A percentile compares a stretch with the other conserved stretches of the same genome.
Evolutionary conservation across 768 basidiomycete genomes (phyloP).

Genomic region (Nidularia sp.): DNA sequence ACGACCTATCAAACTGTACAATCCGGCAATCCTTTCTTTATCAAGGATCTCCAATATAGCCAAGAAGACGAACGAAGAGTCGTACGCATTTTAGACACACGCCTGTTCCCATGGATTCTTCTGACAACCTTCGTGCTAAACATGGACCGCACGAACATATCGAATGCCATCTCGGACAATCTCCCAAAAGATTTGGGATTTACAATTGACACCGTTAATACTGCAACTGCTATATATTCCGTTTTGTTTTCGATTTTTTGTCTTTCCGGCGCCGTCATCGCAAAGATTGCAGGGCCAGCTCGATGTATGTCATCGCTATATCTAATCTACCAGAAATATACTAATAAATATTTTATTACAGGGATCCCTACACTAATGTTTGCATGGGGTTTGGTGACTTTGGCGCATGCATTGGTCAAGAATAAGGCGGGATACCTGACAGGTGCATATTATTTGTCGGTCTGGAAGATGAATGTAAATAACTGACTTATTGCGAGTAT

Average conservation of each 20-base stretch:
- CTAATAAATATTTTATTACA: conserved; percentile 3
- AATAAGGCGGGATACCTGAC: conserved; percentile 31
- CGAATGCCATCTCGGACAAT: conserved; percentile 37
- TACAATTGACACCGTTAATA: conserved; percentile 33
- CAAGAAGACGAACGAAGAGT: conserved; percentile 27
- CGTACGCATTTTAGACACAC: conserved; percentile 14
- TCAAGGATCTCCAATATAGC: conserved; percentile 23
- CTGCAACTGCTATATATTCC: conserved; percentile 29
- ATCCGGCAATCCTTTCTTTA: conserved; percentile 13
- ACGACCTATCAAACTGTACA: not conserved
- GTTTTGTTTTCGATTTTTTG: conserved; percentile 28
- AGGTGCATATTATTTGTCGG: conserved; percentile 8
- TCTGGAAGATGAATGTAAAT: not conserved
- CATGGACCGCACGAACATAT: conserved; percentile 38
- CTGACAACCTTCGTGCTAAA: conserved; percentile 29
- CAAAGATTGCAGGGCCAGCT: conserved; percentile 33
- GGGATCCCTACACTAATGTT: conserved; percentile 37
- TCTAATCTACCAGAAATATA: not conserved
- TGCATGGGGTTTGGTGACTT: conserved; percentile 33
- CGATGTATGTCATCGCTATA: conserved; percentile 18
- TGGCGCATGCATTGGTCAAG: conserved; percentile 29
- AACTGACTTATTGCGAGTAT: not conserved
- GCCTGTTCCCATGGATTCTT: conserved; percentile 26
- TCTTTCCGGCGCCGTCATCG: conserved; percentile 31
- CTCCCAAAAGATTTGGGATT: conserved; percentile 33